Evolutionary conservation across 2,329 filamentous ascomycete genomes (phyloP), one percentile per base, ranked within the genome.

Genomic region (Botrytis paeoniae): DNA sequence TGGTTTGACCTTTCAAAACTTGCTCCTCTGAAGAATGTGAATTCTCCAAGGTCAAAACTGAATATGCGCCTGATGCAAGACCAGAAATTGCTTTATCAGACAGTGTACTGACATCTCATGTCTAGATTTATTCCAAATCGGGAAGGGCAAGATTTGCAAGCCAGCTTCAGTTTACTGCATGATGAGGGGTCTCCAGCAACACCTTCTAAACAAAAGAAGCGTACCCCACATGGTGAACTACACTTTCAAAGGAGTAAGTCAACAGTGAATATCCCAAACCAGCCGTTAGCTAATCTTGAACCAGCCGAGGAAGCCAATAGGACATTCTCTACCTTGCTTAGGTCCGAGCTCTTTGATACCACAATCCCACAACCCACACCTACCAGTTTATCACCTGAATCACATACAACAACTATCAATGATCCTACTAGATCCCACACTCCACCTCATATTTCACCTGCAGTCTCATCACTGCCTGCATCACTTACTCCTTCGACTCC

Each of bases 181-280:
- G 95, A 98, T 75, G 94, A 97, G 81, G 94, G 92, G 57, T 98
- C 95, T 32, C 96, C 96, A 32, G 93, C 95, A 20, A 97, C 95
- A 1, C 94, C 95, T 1, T 95, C 94, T 6, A 93, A 91, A 81
- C 89, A 92, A 74, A 94, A 93, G 83, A 95, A 93, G 84, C 91
- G 95, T 61, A 91, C 92, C 35, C 93, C 94, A 16, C 93, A 97
- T 80, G 93, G 93, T 70, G 96, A 98, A 82, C 88, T 98, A 75
- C 92, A 98, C 81, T 98, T 97, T 77, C 96, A 99, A 81, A 95
- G 91, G 82, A 96, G 94, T 95, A 85, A 80, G 91, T 82, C 48
- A 16, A 48, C 60, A 48, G 18, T 60, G 45, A 39, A 65, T 41
- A 37, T 45, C 25, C 32, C 35, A 29, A 8, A 6, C n/a, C 25